Evolutionary conservation across 2,329 filamentous ascomycete species (phyloP).

Genomic region (Zymoseptoria ardabiliae): DNA sequence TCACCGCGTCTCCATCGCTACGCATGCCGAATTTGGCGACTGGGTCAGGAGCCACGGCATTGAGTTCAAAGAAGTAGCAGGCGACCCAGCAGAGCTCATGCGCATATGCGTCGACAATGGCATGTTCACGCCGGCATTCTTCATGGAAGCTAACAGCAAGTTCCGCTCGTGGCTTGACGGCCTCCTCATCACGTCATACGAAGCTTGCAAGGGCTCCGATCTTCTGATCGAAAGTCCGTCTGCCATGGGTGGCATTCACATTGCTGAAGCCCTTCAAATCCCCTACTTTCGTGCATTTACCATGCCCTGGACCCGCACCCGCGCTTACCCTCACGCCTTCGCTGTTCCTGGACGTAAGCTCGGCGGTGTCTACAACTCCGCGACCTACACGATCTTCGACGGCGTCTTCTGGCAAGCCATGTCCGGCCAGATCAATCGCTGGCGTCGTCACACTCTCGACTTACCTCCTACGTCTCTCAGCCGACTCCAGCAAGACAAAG

Average conservation of each 20-base stretch:
- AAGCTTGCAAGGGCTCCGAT: constrained; percentile 77
- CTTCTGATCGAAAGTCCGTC: constrained; percentile 91
- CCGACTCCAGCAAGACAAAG: constrained; percentile 91
- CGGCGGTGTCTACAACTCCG: constrained; percentile 90
- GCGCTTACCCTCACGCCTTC: constrained; percentile 94
- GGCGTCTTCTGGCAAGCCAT: constrained; percentile 95
- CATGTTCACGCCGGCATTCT: constrained; percentile 89
- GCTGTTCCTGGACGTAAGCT: constrained; percentile 78
- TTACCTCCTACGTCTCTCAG: constrained; percentile 75
- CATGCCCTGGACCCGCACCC: constrained; percentile 96
- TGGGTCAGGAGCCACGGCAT: constrained; percentile 94
- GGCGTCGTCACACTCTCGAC: constrained; percentile 74
- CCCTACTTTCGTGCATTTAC: constrained; percentile 97
- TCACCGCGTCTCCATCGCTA: constrained; percentile 79
- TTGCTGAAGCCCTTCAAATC: constrained; percentile 84
- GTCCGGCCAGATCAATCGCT: constrained; percentile 82
- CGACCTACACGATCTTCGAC: constrained; percentile 94
- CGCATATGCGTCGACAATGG: constrained; percentile 92
- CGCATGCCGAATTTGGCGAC: constrained; percentile 77
- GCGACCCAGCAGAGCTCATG: constrained; percentile 92
- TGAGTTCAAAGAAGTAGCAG: constrained; percentile 79
- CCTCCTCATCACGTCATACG: constrained; percentile 72
- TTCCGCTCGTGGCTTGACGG: constrained; percentile 96
- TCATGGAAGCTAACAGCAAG: constrained; percentile 76
- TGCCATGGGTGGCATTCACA: constrained; percentile 96